phyloP scores from a whole-genome alignment of 2,329 filamentous ascomycete species.

The Sclerotinia nivalis region DNA sequence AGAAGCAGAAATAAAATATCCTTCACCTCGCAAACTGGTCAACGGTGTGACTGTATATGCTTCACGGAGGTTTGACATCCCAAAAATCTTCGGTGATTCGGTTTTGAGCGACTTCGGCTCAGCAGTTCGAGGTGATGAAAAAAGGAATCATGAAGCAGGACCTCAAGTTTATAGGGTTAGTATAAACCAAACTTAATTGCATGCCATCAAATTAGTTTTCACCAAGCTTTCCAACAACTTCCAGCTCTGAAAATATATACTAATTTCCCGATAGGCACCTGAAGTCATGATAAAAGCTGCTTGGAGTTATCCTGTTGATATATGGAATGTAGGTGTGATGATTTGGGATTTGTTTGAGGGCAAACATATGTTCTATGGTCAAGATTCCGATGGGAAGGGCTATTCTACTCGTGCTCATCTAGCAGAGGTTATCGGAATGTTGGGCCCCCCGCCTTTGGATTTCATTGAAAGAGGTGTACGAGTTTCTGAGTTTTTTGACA shows the following conservation, averaged over 20 bases:
- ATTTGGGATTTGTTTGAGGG: conserved; percentile 39
- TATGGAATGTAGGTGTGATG: conserved; percentile 44
- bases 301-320: conserved; percentile 43
- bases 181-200: not conserved
- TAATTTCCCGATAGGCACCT: conserved; percentile 37
- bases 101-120: conserved; percentile 54
- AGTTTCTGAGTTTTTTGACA: conserved; percentile 36
- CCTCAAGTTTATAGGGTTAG: conserved; percentile 42
- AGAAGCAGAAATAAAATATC: conserved; percentile 44
- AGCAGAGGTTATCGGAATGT: conserved; percentile 36
- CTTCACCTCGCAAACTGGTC: conserved; percentile 47
- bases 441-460: conserved; percentile 37
- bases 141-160: conserved; percentile 44
- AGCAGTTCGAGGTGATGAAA: conserved; percentile 43
- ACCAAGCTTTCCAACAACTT: not conserved
- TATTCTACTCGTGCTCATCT: conserved; percentile 33
- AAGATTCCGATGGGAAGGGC: conserved; percentile 29
- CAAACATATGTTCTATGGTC: conserved; percentile 31
- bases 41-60: conserved; percentile 46
- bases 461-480: conserved; percentile 35
- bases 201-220: not conserved
- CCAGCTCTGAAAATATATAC: not conserved
- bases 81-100: conserved; percentile 39
- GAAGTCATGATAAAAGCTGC: conserved; percentile 44
- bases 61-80: conserved; percentile 45